Evolutionary conservation across 768 basidiomycete genomes (phyloP), one percentile per base, ranked within the genome.

Genomic region (Termitomyces sp.): DNA sequence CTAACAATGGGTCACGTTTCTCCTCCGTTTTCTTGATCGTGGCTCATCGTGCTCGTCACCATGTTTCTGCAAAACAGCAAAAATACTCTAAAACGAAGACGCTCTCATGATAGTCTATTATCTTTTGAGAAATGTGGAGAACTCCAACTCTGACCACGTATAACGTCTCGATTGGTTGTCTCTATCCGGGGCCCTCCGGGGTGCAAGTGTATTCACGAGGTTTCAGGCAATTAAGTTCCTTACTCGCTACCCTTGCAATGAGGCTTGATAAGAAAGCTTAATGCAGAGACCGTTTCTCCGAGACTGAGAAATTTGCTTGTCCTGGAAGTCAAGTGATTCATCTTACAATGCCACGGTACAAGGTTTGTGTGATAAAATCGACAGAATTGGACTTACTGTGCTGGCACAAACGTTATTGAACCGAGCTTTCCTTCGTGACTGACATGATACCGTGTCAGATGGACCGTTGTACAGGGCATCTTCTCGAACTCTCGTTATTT

Each of bases 81-180:
- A 57, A 26, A 55, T 48, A n/a, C n/a, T 22, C n/a, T 18, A 20
- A 55, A 59, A 8, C 51, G 39, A n/a, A 60, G 52, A 53, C 56
- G 41, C 57, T 16, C 10, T 16, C n/a, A 27, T 50, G 14, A 29
- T 13, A n/a, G 47, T 16, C 34, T 47, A 13, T n/a, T 12, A 14
- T 46, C 37, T 3, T 24, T 42, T 53, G 22, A 36, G 14, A n/a
- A n/a, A 34, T 20, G 26, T 39, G 55, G 22, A 56, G 18, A 43
- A 43, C 43, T 31, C 18, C 36, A 42, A 24, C 22, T 26, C 36
- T 20, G n/a, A 48, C 29, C 2, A 6, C 46, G 20, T 48, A 20
- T 10, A 2, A n/a, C 4, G 10, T 48, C 26, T 48, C 32, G 5
- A 49, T 32, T 22, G 31, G 31, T 32, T 47, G 29, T 29, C 12